A percentile compares a stretch with the other conserved stretches of the same genome.
These are phyloP conservation scores for Xylaria intraflava DNA, from an alignment of 495 filamentous ascomycete species.

Conservation along the genomic window DNA sequence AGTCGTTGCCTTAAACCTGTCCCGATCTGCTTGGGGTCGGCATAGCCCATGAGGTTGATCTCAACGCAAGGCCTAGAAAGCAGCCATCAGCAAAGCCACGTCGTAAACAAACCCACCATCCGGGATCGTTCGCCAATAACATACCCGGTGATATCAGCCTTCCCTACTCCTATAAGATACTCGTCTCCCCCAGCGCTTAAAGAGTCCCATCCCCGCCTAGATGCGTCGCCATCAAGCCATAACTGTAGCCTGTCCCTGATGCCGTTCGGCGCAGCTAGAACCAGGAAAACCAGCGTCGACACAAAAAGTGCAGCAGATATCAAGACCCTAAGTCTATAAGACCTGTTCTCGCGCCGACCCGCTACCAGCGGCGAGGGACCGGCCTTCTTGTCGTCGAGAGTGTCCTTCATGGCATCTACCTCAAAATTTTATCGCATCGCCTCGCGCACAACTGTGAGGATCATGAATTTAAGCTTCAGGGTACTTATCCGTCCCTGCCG, in stretches of 20 bases:
- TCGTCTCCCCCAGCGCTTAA: conserved; percentile 30
- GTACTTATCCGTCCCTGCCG: too few relatives aligned
- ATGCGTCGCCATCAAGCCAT: background rate
- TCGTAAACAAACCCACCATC: background rate
- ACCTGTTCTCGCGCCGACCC: background rate
- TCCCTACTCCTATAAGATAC: conserved; percentile 86
- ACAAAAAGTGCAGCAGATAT: background rate
- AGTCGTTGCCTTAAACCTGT: conserved; percentile 83
- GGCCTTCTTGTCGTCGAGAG: conserved; percentile 4
- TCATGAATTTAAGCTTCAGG: background rate
- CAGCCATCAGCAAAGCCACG: background rate
- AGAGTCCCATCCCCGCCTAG: background rate
- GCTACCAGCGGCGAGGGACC: background rate
- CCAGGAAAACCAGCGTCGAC: background rate
- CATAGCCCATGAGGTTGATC: conserved; percentile 90
- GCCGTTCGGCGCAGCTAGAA: background rate
- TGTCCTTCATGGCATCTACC: conserved; percentile 4
- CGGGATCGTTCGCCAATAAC: conserved; percentile 5
- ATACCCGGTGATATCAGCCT: conserved; percentile 89
- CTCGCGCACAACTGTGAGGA: background rate
- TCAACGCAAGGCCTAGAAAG: conserved; percentile 70
- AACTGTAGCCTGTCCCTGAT: background rate
- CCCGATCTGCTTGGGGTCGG: conserved; percentile 76
- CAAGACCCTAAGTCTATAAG: background rate
- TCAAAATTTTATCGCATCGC: background rate